Percentiles rank a stretch among this genome's conserved stretches.
phyloP scores from a whole-genome alignment of 331 rosid species.

The Stylosanthes scabra region DNA sequence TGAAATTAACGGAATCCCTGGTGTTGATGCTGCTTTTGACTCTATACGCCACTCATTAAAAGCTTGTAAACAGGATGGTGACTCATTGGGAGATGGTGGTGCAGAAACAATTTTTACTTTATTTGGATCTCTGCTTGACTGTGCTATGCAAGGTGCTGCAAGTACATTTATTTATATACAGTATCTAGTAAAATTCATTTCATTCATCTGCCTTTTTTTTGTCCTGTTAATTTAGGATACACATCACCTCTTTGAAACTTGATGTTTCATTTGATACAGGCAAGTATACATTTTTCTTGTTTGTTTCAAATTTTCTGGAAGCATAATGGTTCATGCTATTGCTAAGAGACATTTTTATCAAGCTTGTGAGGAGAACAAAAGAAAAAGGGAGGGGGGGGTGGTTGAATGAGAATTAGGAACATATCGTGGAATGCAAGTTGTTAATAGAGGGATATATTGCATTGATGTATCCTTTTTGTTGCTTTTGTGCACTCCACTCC shows the following conservation, averaged over 20 bases:
- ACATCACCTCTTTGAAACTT: slow-evolving; percentile 14
- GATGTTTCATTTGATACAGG: slow-evolving; percentile 23
- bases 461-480: not conserved
- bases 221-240: slow-evolving; percentile 18
- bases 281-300: slow-evolving; percentile 5
- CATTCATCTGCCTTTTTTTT: slow-evolving; percentile 10
- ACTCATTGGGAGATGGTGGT: slow-evolving; percentile 63
- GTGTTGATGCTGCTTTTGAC: slow-evolving; percentile 56
- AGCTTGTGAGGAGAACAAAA: too few relatives aligned
- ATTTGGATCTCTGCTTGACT: slow-evolving; percentile 88
- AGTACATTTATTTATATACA: slow-evolving; percentile 29
- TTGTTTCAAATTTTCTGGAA: slow-evolving; percentile 22
- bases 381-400: too few relatives aligned
- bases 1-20: slow-evolving; percentile 58
- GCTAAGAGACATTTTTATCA: not conserved
- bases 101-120: slow-evolving; percentile 70
- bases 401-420: too few relatives aligned
- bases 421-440: too few relatives aligned
- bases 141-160: slow-evolving; percentile 79
- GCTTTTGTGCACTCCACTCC: not conserved
- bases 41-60: slow-evolving; percentile 64
- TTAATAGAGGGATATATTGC: not conserved
- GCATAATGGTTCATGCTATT: slow-evolving; percentile 19
- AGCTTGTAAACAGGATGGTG: slow-evolving; percentile 76
- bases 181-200: slow-evolving; percentile 8